Evolutionary conservation across 2,329 filamentous ascomycete genomes (phyloP), one percentile per base, ranked within the genome.

Genomic region (Curvularia sp.): DNA sequence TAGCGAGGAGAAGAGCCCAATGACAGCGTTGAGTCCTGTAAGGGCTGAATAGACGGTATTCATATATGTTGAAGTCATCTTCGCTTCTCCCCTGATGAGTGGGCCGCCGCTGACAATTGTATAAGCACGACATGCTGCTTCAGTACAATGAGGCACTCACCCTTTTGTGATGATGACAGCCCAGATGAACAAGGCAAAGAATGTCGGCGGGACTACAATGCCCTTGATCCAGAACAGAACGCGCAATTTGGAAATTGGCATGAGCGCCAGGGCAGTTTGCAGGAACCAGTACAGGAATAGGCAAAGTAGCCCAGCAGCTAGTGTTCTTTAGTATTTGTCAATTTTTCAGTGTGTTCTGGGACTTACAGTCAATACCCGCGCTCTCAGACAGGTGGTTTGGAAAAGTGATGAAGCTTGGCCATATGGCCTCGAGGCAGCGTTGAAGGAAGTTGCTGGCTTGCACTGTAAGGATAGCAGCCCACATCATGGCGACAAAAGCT

Each of bases 231-330:
- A 74, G 60, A 81, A 81, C 5, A 81, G 68, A 36, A 80, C 72
- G 15, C 79, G 74, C 46, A 81, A 67, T 54, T 81, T 80, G 32
- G 78, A 70, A 45, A 80, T 80, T 7, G 78, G 79, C 74, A 81
- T 80, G 7, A 79, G 59, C 27, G 75, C 73, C 6, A 83, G 71
- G 1, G 72, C 71, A 7, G 80, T 79, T 15, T 83, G 83, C 19
- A 81, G 65, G 28, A 80, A 75, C 77, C 82, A 84, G 68, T 84
- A 84, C 41, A 84, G 68, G 51, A 84, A 80, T 60, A 83, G 80
- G 57, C 79, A 84, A 1, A 84, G 75, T 28, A 85, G 72, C 25
- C 81, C 78, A 19, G 79, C 77, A 13, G 80, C 78, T 43, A 72
- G 75, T 75, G 71, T 28, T 25, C 12, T 4, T 55, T 28, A 55